A percentile compares a stretch with the other conserved stretches of the same genome.
Evolutionary conservation across 495 filamentous ascomycete genomes (phyloP).

Genomic region (Penicillium coprophilum): DNA sequence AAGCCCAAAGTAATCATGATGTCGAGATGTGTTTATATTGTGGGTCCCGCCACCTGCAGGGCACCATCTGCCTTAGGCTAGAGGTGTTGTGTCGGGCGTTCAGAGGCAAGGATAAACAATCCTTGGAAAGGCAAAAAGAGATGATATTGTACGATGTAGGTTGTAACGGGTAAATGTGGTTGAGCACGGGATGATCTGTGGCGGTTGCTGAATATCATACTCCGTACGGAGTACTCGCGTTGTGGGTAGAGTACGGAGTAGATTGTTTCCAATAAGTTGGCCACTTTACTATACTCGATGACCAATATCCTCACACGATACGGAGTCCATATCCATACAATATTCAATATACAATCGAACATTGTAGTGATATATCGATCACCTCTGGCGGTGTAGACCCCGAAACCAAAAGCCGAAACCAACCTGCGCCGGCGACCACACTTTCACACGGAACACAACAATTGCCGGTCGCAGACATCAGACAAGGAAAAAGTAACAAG

Average conservation of each 20-base stretch:
- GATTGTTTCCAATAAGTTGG: slow-evolving; percentile 4
- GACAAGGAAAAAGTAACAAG: neutral
- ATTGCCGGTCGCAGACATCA: neutral
- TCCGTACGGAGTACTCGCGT: neutral
- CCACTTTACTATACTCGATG: neutral
- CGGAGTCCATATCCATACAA: too few species aligned
- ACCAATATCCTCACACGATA: neutral
- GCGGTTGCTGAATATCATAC: slow-evolving; percentile 2
- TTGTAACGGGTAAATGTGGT: neutral
- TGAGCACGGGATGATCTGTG: slow-evolving; percentile 7
- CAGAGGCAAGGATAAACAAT: slow-evolving; percentile 4
- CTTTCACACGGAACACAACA: neutral
- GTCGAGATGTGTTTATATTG: slow-evolving; percentile 14
- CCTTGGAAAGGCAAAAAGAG: neutral
- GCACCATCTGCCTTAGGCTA: slow-evolving; percentile 4
- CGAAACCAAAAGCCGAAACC: slow-evolving; percentile 1
- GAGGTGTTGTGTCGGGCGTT: slow-evolving; percentile 4
- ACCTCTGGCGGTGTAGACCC: slow-evolving; percentile 14
- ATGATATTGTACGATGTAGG: neutral
- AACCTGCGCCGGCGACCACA: neutral
- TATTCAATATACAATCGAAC: neutral
- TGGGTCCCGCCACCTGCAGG: slow-evolving; percentile 18
- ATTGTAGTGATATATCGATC: slow-evolving; percentile 2
- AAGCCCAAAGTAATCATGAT: slow-evolving; percentile 10
- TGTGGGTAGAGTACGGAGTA: neutral